Conservation (phyloP, 2,329 filamentous ascomycete species). For the Epichloe amarillans region DNA sequence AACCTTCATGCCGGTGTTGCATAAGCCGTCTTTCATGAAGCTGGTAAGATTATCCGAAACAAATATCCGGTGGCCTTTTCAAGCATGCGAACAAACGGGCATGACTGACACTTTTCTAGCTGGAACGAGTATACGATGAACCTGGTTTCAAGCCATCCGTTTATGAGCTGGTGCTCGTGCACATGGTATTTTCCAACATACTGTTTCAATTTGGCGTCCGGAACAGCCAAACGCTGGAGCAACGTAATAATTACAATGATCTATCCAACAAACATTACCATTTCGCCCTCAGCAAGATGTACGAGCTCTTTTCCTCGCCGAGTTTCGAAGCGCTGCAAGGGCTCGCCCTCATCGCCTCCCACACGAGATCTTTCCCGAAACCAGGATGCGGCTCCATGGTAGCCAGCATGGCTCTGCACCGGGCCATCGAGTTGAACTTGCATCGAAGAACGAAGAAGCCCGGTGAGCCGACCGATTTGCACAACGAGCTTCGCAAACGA, state of each 20-base stretch:
- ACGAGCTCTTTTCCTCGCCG: constrained; percentile 47
- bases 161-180: constrained; percentile 55
- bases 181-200: constrained; percentile 70
- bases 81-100: background rate
- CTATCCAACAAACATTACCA: constrained; percentile 69
- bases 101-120: constrained; percentile 21
- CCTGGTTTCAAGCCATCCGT: constrained; percentile 45
- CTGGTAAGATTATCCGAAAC: constrained; percentile 35
- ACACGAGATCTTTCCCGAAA: constrained; percentile 67
- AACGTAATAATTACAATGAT: constrained; percentile 42
- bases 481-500: constrained; percentile 64
- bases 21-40: constrained; percentile 58
- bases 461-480: constrained; percentile 37
- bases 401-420: constrained; percentile 47
- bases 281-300: constrained; percentile 56
- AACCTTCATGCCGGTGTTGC: constrained; percentile 62
- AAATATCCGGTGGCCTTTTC: background rate
- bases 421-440: constrained; percentile 62
- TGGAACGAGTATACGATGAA: constrained; percentile 58
- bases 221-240: constrained; percentile 44
- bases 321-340: constrained; percentile 59
- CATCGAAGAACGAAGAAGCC: constrained; percentile 52
- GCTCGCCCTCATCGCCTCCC: constrained; percentile 54
- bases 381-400: constrained; percentile 62
- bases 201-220: constrained; percentile 65